Evolutionary conservation across 768 basidiomycete genomes (phyloP).

Genomic region (Tylopilus vinaceipallidus): DNA sequence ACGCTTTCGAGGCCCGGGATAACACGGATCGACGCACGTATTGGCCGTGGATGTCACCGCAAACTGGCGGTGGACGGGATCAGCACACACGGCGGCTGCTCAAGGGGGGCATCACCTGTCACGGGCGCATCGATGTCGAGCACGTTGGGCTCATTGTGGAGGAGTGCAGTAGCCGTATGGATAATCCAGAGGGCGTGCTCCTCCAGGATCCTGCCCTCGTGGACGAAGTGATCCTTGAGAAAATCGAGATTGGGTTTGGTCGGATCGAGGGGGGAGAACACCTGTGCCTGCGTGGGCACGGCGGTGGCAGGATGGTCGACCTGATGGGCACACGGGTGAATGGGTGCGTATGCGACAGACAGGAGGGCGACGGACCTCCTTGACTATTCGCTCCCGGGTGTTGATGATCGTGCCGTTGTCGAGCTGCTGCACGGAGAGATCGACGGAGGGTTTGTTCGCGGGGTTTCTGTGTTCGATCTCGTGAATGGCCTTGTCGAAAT

Average conservation of each 20-base stretch:
- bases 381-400: conserved; percentile 27
- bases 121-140: conserved; percentile 72
- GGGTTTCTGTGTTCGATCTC: conserved; percentile 30
- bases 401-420: conserved; percentile 25
- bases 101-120: conserved; percentile 58
- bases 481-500: conserved; percentile 29
- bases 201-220: conserved; percentile 64
- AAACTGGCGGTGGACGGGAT: conserved; percentile 13
- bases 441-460: conserved; percentile 13
- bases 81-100: conserved; percentile 25
- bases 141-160: conserved; percentile 61
- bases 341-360: neutral
- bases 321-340: conserved; percentile 19
- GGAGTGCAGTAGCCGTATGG: conserved; percentile 53
- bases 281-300: conserved; percentile 69
- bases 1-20: neutral
- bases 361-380: conserved; percentile 19
- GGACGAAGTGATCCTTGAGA: conserved; percentile 75
- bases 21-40: conserved; percentile 23
- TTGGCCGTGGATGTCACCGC: conserved; percentile 23
- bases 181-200: conserved; percentile 69
- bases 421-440: conserved; percentile 25
- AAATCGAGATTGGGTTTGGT: conserved; percentile 71
- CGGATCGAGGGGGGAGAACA: conserved; percentile 66
- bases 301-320: conserved; percentile 65